Conservation (phyloP, 805 yeast genomes). For the Ogataea wickerhamii region DNA sequence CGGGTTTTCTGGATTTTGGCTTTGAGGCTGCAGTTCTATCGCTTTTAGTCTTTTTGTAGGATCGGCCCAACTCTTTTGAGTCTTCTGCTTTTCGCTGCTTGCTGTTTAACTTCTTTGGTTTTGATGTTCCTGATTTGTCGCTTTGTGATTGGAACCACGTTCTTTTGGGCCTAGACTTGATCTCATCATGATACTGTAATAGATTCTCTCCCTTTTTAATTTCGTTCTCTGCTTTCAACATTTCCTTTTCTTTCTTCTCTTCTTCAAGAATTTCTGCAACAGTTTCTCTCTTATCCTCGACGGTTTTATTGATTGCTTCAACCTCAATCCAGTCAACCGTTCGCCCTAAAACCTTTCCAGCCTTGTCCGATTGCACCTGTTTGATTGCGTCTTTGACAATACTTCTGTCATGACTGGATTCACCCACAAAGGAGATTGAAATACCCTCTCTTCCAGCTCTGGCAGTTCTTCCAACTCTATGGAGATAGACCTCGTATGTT, state of each 20-base stretch:
- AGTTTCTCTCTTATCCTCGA: constrained; percentile 55
- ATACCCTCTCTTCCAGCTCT: constrained; percentile 98
- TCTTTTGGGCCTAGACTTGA: constrained; percentile 85
- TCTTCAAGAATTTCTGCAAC: constrained; percentile 79
- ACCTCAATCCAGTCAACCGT: constrained; percentile 88
- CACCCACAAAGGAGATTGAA: constrained; percentile 92
- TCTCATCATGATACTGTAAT: constrained; percentile 75
- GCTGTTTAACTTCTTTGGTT: constrained; percentile 54
- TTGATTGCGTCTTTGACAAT: constrained; percentile 90
- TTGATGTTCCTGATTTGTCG: constrained; percentile 38
- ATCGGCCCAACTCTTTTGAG: constrained; percentile 51
- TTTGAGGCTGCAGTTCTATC: constrained; percentile 47
- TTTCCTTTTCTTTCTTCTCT: constrained; percentile 85
- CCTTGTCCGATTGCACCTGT: constrained; percentile 47
- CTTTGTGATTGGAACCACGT: constrained; percentile 86
- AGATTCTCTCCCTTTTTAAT: constrained; percentile 80
- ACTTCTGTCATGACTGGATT: constrained; percentile 75
- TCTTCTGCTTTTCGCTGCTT: constrained; percentile 69
- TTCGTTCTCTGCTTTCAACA: constrained; percentile 88
- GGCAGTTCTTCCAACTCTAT: constrained; percentile 99
- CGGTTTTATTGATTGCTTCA: constrained; percentile 58
- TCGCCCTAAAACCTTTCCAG: constrained; percentile 75
- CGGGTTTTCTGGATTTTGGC: constrained; percentile 35
- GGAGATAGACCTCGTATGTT: constrained; percentile 84
- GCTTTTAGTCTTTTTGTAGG: constrained; percentile 74